phyloP scores from a whole-genome alignment of 306 rosid genomes.

The Morella rubra region DNA sequence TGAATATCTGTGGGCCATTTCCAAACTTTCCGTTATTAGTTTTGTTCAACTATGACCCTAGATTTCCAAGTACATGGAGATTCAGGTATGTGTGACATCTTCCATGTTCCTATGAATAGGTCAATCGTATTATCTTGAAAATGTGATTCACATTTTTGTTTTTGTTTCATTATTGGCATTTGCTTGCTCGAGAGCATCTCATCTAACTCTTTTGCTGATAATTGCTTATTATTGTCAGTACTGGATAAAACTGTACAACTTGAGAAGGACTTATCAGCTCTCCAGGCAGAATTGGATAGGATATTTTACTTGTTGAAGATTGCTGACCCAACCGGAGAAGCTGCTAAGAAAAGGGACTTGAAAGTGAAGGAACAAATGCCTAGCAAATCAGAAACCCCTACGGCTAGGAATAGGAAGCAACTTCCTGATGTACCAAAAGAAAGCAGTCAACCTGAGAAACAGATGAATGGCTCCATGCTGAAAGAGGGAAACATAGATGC shows the following conservation, averaged over 20 bases:
- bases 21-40: background rate
- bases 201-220: slow-evolving; percentile 27
- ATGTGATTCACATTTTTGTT: background rate
- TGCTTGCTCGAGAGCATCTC: slow-evolving; percentile 10
- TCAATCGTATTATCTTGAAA: background rate
- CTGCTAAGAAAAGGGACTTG: slow-evolving; percentile 76
- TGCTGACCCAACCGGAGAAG: slow-evolving; percentile 94
- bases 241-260: slow-evolving; percentile 63
- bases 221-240: slow-evolving; percentile 56
- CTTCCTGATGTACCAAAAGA: slow-evolving; percentile 38
- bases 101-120: background rate
- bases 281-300: slow-evolving; percentile 83
- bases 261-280: slow-evolving; percentile 65
- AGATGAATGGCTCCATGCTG: slow-evolving; percentile 27
- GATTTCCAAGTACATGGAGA: background rate
- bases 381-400: slow-evolving; percentile 36
- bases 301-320: slow-evolving; percentile 76
- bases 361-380: slow-evolving; percentile 49
- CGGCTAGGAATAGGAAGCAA: slow-evolving; percentile 40
- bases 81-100: background rate
- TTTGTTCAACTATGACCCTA: background rate
- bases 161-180: slow-evolving; percentile 5
- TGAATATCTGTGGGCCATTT: slow-evolving; percentile 9
- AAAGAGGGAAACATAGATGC: slow-evolving; percentile 41
- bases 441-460: slow-evolving; percentile 38